Percentiles rank a stretch among this genome's conserved stretches.
phyloP scores from a whole-genome alignment of 208 protist species.

The Borovskyia barvae region DNA sequence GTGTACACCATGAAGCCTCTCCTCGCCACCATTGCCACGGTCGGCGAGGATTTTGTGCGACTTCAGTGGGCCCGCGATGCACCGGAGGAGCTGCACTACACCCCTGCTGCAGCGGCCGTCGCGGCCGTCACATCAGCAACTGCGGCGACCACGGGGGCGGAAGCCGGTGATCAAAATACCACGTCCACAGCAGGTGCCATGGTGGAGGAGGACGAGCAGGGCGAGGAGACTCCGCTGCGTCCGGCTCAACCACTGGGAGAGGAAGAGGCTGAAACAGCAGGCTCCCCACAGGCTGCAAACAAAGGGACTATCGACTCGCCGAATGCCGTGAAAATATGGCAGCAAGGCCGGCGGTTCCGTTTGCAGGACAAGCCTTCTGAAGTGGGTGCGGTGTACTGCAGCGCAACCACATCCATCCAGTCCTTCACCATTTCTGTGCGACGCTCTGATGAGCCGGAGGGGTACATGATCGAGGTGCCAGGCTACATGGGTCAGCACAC shows the following conservation, averaged over 20 bases:
- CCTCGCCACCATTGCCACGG: conserved; percentile 40
- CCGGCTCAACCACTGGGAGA: background rate
- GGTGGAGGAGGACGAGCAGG: background rate
- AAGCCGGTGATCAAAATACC: background rate
- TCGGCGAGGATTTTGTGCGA: conserved; percentile 88
- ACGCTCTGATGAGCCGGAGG: conserved; percentile 46
- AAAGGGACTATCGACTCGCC: conserved; percentile 11
- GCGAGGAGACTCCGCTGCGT: background rate
- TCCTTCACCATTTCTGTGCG: conserved; percentile 51
- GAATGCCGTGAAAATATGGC: conserved; percentile 6
- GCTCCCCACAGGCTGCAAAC: background rate
- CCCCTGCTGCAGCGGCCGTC: background rate
- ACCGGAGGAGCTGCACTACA: conserved; percentile 58
- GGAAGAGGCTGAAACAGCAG: background rate
- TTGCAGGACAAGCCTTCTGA: conserved; percentile 56
- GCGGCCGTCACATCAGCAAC: background rate
- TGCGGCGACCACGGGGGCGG: too few species aligned
- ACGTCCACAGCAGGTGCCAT: background rate
- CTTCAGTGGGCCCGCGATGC: conserved; percentile 67
- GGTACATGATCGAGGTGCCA: conserved; percentile 54
- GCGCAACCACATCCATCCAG: conserved; percentile 36
- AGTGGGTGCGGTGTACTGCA: conserved; percentile 48
- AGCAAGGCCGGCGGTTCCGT: conserved; percentile 26
- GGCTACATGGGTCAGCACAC: conserved; percentile 47
- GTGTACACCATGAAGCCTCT: conserved; percentile 90